phyloP scores from a whole-genome alignment of 441 rosid species.

The Corymbia calophylla region DNA sequence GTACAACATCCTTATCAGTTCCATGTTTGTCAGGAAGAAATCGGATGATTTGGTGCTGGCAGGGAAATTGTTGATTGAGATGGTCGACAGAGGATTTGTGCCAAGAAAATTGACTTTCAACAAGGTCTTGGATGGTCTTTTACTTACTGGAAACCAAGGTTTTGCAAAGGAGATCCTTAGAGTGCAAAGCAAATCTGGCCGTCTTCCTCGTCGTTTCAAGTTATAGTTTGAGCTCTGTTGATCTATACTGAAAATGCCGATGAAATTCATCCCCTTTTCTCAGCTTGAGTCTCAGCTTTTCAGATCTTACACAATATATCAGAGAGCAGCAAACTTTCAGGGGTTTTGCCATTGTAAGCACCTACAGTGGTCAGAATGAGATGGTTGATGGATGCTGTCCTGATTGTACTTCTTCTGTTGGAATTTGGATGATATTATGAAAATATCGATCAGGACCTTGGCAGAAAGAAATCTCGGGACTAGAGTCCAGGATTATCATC shows the following conservation, averaged over 20 bases:
- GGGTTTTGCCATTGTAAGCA: neutral
- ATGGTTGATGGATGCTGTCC: neutral
- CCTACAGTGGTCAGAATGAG: neutral
- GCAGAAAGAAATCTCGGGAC: neutral
- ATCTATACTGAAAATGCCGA: neutral
- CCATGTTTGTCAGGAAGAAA: conserved; percentile 84
- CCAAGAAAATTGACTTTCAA: conserved; percentile 72
- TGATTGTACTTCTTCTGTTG: neutral
- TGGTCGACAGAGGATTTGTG: conserved; percentile 88
- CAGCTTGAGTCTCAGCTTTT: neutral
- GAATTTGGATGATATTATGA: neutral
- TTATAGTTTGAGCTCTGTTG: conserved; percentile 10
- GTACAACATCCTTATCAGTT: conserved; percentile 57
- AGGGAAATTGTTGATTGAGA: conserved; percentile 74
- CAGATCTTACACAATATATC: neutral
- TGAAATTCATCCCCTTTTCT: neutral
- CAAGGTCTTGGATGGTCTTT: conserved; percentile 76
- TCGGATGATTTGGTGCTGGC: conserved; percentile 69
- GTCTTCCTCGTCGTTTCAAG: conserved; percentile 48
- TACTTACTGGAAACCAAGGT: conserved; percentile 74
- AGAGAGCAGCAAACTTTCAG: neutral
- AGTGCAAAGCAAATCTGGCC: conserved; percentile 60
- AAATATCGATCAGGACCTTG: neutral
- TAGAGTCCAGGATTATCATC: neutral
- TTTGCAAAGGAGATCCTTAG: conserved; percentile 72